Evolutionary conservation across 2,329 filamentous ascomycete genomes (phyloP), one percentile per base, ranked within the genome.

Genomic region (Aspergillus alliaceus): DNA sequence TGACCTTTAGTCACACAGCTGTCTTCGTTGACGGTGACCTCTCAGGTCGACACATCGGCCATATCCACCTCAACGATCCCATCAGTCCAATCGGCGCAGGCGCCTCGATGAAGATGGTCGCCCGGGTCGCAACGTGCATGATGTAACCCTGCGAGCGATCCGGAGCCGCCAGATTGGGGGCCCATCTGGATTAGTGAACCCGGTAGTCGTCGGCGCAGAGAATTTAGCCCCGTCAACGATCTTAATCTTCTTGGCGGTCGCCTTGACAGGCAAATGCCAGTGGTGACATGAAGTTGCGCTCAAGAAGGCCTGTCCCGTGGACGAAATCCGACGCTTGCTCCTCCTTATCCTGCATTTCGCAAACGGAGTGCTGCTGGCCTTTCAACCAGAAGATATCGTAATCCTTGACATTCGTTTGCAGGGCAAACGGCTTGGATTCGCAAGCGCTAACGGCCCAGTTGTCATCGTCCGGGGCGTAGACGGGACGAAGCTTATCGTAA

Each of bases 381-480:
- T 51, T 51, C 12, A 51, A 11, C 48, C 20, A 51, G 48, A 51
- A 51, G 18, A 11, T 25, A 27, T 51, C 48, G 48, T 27, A 39
- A 3, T 37, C 48, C 14, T 51, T 35, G 7, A 51, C 32, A 14
- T 37, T 24, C 4, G 18, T 12, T 20, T 24, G 29, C 9, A 51
- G 48, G 4, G 48, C 48, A 11, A 24, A 51, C 6, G 48, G 32
- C 18, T 39, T 51, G 8, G 48, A 35, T 51, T 39, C 48, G 22
- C 48, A 51, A 4, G 48, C 20, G 14, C 32, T 51, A 2, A 51
- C 48, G 6, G 39, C 32, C 18, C 27, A 31, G 15, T 31, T 9
- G 24, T 24, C 31, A 77, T 72, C 64, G 88, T 79, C 2, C 1
- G 22, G 12, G 3, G 40, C 40, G n/a, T 44, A 27, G 11, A 44